phyloP scores from a whole-genome alignment of 257 asterid genomes.

The Agastache rugosa region DNA sequence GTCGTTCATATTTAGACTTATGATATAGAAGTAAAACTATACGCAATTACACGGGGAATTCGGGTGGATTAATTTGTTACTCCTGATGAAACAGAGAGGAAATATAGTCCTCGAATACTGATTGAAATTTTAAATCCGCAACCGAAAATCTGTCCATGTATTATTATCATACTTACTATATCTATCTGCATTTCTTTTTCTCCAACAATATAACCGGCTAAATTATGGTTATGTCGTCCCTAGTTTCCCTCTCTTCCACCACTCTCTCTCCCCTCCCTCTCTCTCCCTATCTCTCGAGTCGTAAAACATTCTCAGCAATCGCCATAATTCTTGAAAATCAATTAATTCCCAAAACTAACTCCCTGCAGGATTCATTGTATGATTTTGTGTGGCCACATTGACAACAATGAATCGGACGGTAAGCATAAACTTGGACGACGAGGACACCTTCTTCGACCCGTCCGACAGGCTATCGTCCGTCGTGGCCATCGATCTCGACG shows the following conservation, averaged over 20 bases:
- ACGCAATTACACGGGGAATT: too few relatives aligned
- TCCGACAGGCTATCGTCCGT: slow-evolving; percentile 57
- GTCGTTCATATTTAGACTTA: too few relatives aligned
- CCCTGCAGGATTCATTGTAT: neutral
- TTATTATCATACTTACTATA: too few relatives aligned
- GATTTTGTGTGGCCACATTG: neutral
- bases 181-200: slow-evolving; percentile 33
- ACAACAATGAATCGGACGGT: slow-evolving; percentile 58
- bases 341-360: too few relatives aligned
- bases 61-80: too few relatives aligned
- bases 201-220: slow-evolving; percentile 22
- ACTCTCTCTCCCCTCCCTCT: slow-evolving; percentile 41
- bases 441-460: slow-evolving; percentile 71
- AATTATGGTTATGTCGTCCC: slow-evolving; percentile 35
- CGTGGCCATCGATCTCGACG: slow-evolving; percentile 49
- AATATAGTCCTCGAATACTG: too few relatives aligned
- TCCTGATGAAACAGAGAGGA: too few relatives aligned
- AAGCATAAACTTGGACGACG: slow-evolving; percentile 76
- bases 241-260: slow-evolving; percentile 66
- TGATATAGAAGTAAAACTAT: too few relatives aligned
- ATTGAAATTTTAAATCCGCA: too few relatives aligned
- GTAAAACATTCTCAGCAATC: neutral
- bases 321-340: neutral
- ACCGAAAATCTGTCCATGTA: too few relatives aligned
- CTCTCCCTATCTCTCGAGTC: slow-evolving; percentile 26